A percentile compares a stretch with the other conserved stretches of the same genome.
Conservation (phyloP, 768 basidiomycete genomes). For the Mycena pura region DNA sequence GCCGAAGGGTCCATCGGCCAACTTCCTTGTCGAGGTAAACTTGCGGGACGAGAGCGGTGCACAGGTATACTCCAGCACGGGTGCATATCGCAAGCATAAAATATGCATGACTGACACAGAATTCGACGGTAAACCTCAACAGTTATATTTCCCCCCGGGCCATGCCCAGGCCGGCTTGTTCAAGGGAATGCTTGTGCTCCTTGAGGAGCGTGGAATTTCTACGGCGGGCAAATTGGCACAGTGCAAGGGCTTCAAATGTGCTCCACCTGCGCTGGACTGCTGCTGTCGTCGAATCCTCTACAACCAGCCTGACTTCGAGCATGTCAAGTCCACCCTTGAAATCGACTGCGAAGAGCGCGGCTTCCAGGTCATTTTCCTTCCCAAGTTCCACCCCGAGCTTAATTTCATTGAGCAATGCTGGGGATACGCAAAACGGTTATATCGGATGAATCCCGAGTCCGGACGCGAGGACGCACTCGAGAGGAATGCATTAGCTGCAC, state of each 20-base stretch:
- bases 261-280: conserved; percentile 34
- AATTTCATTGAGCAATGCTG: background rate
- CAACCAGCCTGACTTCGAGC: conserved; percentile 35
- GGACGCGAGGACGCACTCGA: conserved; percentile 23
- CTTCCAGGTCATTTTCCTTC: too few relatives aligned
- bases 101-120: too few relatives aligned
- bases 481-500: background rate
- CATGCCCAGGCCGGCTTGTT: conserved; percentile 11
- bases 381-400: background rate
- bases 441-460: background rate
- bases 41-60: too few relatives aligned
- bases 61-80: too few relatives aligned
- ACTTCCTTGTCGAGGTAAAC: background rate
- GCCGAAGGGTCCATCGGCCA: conserved; percentile 18
- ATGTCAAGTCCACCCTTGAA: conserved; percentile 33
- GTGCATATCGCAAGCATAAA: too few relatives aligned
- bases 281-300: background rate
- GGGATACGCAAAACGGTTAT: background rate
- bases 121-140: conserved; percentile 26
- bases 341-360: conserved; percentile 26
- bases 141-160: conserved; percentile 25
- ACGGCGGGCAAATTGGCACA: conserved; percentile 9
- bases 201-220: background rate
- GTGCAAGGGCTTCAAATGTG: conserved; percentile 27
- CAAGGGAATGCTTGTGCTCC: conserved; percentile 29